phyloP scores from a whole-genome alignment of 768 basidiomycete species.

The Naganishia friedmannii region DNA sequence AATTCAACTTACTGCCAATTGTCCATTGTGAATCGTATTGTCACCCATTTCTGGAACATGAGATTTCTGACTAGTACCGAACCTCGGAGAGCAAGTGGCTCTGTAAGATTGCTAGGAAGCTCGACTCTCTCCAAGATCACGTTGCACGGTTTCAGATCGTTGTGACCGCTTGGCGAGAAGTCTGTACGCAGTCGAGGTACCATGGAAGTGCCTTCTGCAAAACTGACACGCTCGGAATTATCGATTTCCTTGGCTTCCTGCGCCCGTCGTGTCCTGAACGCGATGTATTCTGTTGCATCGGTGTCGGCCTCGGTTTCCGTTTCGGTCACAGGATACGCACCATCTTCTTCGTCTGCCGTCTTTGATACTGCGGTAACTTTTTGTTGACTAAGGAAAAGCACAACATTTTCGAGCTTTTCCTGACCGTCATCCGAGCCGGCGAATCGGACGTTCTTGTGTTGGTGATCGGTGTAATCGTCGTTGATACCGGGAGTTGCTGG shows the following conservation, averaged over 20 bases:
- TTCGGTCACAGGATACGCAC: conserved; percentile 55
- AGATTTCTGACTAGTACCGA: conserved; percentile 76
- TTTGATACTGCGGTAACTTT: conserved; percentile 84
- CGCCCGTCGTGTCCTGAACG: conserved; percentile 46
- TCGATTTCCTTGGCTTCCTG: conserved; percentile 43
- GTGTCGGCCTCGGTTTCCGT: conserved; percentile 58
- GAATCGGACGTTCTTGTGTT: conserved; percentile 83
- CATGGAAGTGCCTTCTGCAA: conserved; percentile 41
- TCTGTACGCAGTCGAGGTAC: conserved; percentile 46
- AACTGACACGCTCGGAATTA: conserved; percentile 37
- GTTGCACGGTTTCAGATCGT: conserved; percentile 42
- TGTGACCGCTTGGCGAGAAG: conserved; percentile 38
- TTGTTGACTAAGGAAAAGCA: conserved; percentile 88
- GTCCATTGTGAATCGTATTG: conserved; percentile 87
- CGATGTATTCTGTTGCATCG: conserved; percentile 45
- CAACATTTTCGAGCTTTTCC: conserved; percentile 82
- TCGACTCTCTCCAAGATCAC: conserved; percentile 55
- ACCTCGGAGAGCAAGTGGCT: conserved; percentile 61
- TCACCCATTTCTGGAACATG: conserved; percentile 80
- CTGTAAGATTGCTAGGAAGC: conserved; percentile 42
- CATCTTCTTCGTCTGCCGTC: conserved; percentile 58
- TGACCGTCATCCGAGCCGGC: conserved; percentile 55
- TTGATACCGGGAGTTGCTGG: conserved; percentile 64
- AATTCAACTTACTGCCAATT: conserved; percentile 65
- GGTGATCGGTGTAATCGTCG: conserved; percentile 51